phyloP scores from a whole-genome alignment of 441 rosid species.

The Breynia disticha region DNA sequence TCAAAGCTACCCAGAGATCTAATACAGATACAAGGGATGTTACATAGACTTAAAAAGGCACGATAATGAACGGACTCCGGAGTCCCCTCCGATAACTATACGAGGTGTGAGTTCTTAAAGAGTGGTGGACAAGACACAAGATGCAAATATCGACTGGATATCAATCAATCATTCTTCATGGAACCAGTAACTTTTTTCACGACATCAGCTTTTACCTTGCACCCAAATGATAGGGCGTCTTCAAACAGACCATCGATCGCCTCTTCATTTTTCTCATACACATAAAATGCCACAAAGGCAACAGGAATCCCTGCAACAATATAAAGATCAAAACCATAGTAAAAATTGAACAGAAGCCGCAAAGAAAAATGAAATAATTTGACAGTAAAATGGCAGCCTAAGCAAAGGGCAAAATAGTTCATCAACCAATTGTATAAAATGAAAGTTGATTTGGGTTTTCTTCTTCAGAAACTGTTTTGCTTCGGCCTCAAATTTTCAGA shows the following conservation, averaged over 20 bases:
- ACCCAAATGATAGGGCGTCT: conserved; percentile 32
- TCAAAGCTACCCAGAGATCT: too few species aligned
- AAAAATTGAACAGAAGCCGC: not conserved
- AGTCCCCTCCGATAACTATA: too few species aligned
- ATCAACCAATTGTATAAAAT: not conserved
- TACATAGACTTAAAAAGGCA: too few species aligned
- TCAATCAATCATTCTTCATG: conserved; percentile 40
- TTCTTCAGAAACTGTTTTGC: too few species aligned
- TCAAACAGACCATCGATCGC: conserved; percentile 49
- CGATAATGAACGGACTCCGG: too few species aligned
- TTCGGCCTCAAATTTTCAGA: too few species aligned
- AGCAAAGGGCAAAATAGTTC: not conserved
- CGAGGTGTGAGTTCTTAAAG: too few species aligned
- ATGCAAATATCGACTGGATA: too few species aligned
- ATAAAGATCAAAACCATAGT: not conserved
- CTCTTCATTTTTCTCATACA: conserved; percentile 63
- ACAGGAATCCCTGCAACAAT: conserved; percentile 54
- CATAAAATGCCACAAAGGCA: conserved; percentile 42
- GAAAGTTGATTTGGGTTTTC: too few species aligned
- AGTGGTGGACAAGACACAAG: too few species aligned
- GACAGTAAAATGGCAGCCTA: not conserved
- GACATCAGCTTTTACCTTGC: conserved; percentile 38
- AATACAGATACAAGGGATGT: too few species aligned
- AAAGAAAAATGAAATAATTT: not conserved
- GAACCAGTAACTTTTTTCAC: conserved; percentile 24